These are phyloP conservation scores for Talaromyces ruber DNA, from an alignment of 495 filamentous ascomycete species.

Conservation along the genomic window DNA sequence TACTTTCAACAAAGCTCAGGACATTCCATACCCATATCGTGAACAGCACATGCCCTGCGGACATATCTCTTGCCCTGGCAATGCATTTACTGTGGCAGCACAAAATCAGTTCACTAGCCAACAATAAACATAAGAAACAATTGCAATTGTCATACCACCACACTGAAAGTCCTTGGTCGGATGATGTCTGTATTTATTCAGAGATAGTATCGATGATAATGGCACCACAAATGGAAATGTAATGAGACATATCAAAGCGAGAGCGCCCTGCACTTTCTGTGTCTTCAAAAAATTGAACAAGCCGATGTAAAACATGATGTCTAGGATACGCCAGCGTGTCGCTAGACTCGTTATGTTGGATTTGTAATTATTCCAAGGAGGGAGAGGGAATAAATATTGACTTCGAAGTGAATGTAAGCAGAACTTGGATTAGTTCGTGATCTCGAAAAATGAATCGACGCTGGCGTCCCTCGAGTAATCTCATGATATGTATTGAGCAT, in stretches of 20 bases:
- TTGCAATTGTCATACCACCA: constrained; percentile 4
- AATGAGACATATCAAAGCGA: constrained; percentile 5
- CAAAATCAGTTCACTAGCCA: background rate
- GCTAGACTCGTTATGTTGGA: background rate
- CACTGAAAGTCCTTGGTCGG: constrained; percentile 2
- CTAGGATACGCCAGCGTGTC: background rate
- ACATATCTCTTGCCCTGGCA: constrained; percentile 6
- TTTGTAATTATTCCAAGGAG: background rate
- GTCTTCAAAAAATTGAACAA: constrained; percentile 2
- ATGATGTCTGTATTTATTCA: background rate
- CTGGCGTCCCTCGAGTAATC: background rate
- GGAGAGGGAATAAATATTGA: background rate
- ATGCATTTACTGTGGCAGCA: background rate
- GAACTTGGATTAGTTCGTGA: background rate
- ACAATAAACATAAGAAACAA: background rate
- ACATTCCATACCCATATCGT: constrained; percentile 5
- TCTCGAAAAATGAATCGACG: background rate
- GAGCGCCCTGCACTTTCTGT: constrained; percentile 5
- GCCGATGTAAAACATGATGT: background rate
- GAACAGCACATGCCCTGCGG: constrained; percentile 6
- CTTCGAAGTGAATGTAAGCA: background rate
- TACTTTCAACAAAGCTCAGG: background rate
- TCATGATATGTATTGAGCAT: background rate
- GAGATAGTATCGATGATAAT: background rate
- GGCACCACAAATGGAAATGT: constrained; percentile 4